These are phyloP conservation scores for Tetrapisispora pingtungensis DNA, from an alignment of 805 yeast genomes.

Conservation along the genomic window DNA sequence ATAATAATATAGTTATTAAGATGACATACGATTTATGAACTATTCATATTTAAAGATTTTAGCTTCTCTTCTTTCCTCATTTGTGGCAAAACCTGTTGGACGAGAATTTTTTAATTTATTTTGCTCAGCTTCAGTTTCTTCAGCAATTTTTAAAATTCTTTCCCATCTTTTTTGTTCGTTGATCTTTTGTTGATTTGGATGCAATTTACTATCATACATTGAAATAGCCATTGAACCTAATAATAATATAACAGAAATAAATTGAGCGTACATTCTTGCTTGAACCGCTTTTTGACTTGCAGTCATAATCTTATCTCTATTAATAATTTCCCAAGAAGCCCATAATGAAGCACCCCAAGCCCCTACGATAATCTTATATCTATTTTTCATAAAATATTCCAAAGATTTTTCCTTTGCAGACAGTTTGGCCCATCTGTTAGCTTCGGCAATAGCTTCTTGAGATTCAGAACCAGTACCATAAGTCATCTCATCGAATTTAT, in stretches of 20 bases:
- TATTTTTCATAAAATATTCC: slow-evolving; percentile 42
- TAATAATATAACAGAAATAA: slow-evolving; percentile 60
- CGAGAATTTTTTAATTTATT: not conserved
- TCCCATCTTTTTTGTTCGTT: slow-evolving; percentile 38
- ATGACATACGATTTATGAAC: too few relatives aligned
- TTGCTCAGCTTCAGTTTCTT: slow-evolving; percentile 27
- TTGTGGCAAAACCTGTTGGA: slow-evolving; percentile 17
- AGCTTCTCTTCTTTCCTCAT: slow-evolving; percentile 32
- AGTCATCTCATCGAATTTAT: slow-evolving; percentile 49
- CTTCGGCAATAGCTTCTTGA: slow-evolving; percentile 35
- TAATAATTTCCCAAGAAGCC: slow-evolving; percentile 68
- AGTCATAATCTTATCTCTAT: slow-evolving; percentile 66
- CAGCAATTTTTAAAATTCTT: slow-evolving; percentile 35
- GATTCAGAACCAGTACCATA: slow-evolving; percentile 33
- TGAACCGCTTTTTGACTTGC: slow-evolving; percentile 73
- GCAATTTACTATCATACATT: slow-evolving; percentile 52
- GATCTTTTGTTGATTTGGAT: slow-evolving; percentile 31
- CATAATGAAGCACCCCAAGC: slow-evolving; percentile 75
- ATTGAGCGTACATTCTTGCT: slow-evolving; percentile 88
- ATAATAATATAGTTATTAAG: too few relatives aligned
- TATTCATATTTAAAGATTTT: slow-evolving; percentile 24
- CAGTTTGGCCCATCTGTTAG: slow-evolving; percentile 42
- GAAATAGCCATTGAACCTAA: slow-evolving; percentile 59
- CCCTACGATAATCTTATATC: slow-evolving; percentile 57
- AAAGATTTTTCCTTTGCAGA: slow-evolving; percentile 41